phyloP scores from a whole-genome alignment of 345 rosid species.

The Sisymbrium irio region DNA sequence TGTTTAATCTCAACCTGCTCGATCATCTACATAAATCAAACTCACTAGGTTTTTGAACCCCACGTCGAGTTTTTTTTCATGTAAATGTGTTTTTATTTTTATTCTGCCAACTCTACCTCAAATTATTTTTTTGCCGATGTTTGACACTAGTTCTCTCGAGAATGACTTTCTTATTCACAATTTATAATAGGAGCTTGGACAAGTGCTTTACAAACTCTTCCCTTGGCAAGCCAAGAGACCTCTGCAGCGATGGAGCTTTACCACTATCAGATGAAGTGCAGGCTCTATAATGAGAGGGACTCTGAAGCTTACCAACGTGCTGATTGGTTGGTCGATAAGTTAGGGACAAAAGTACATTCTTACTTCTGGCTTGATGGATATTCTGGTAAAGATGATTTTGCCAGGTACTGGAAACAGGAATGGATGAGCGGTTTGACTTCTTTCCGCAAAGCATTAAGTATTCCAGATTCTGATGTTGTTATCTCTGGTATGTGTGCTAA shows the following conservation, averaged over 20 bases:
- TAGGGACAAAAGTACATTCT: slow-evolving; percentile 88
- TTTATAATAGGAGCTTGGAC: too few relatives aligned
- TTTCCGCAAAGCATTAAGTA: slow-evolving; percentile 71
- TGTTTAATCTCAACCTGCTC: background rate
- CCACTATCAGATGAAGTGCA: too few relatives aligned
- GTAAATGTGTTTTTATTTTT: background rate
- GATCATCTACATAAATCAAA: background rate
- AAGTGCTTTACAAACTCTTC: too few relatives aligned
- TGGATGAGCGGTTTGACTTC: slow-evolving; percentile 87
- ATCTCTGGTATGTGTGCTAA: slow-evolving; percentile 55
- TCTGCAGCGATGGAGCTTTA: too few relatives aligned
- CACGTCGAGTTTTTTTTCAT: background rate
- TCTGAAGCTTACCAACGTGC: slow-evolving; percentile 61
- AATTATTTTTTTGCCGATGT: too few relatives aligned
- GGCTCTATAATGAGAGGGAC: slow-evolving; percentile 72
- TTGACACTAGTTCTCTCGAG: too few relatives aligned
- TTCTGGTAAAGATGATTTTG: slow-evolving; percentile 71
- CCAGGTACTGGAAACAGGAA: slow-evolving; percentile 82
- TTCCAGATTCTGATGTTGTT: slow-evolving; percentile 64
- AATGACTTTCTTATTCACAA: too few relatives aligned
- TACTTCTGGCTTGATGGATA: slow-evolving; percentile 97
- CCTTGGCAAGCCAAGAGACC: too few relatives aligned
- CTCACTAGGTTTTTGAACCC: background rate
- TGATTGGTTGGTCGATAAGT: slow-evolving; percentile 95
- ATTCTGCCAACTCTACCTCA: too few relatives aligned